Evolutionary conservation across 2,329 filamentous ascomycete species (phyloP).

Genomic region (Nemania abortiva): DNA sequence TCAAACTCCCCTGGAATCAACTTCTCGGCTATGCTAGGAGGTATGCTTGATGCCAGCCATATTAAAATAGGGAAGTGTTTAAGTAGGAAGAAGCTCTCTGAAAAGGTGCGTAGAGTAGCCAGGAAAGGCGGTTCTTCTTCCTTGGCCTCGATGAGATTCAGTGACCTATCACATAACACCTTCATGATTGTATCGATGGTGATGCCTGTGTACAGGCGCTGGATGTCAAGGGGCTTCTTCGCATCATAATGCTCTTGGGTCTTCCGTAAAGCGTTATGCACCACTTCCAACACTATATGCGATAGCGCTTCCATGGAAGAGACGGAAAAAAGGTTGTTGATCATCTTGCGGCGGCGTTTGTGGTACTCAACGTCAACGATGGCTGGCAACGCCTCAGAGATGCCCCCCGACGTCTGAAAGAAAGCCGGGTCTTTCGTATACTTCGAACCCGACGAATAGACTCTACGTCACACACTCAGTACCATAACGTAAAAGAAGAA

Average conservation of each 20-base stretch:
- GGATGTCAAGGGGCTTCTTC: constrained; percentile 9
- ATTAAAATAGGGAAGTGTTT: constrained; percentile 24
- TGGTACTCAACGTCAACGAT: constrained; percentile 23
- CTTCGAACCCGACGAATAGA: constrained; percentile 26
- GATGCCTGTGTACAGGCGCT: constrained; percentile 23
- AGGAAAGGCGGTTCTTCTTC: constrained; percentile 23
- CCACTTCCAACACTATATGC: constrained; percentile 12
- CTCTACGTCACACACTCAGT: background rate
- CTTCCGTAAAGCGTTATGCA: background rate
- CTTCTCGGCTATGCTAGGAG: constrained; percentile 8
- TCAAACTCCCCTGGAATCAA: background rate
- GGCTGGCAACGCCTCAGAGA: constrained; percentile 18
- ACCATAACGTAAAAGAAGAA: too few species aligned
- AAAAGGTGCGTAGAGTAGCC: constrained; percentile 22
- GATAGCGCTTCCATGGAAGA: constrained; percentile 19
- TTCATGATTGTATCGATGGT: constrained; percentile 26
- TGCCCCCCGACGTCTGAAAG: constrained; percentile 31
- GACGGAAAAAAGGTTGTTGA: constrained; percentile 19
- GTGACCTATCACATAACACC: constrained; percentile 12
- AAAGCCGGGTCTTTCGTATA: constrained; percentile 27
- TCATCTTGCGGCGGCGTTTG: constrained; percentile 21
- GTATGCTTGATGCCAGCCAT: constrained; percentile 17
- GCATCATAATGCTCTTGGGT: constrained; percentile 4
- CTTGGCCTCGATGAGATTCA: constrained; percentile 15
- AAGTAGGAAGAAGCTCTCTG: constrained; percentile 22